Base-by-base conservation (phyloP, 164 flowering plant species). In the Aristolochia contorta region DNA sequence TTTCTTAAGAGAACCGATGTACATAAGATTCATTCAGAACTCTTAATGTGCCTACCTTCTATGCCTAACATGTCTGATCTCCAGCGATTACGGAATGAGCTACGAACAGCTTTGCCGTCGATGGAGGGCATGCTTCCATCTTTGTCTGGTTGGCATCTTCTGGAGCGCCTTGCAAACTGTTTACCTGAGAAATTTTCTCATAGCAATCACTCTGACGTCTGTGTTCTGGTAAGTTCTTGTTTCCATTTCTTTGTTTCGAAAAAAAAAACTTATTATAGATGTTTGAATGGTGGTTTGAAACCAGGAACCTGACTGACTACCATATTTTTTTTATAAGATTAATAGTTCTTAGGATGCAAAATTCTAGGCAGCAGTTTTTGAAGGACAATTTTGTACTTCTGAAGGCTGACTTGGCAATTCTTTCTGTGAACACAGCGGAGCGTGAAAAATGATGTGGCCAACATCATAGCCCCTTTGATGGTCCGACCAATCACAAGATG, bases 401-500 rank as follows among this genome's bases (percentile, higher is more conserved):
- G 43, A 7, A 37, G 43, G 9, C 12, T 37, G 43, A 37, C 16
- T 12, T 54, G 59, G 6, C 9, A 57, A 16, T 2, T 6, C 23
- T 20, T 20, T 49, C 22, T 18, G 19, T 49, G 53, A 18, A 19
- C 78, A 79, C 92, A 93, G 97, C 74, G 48, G 25, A 78, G 68
- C 47, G 32, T 90, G 72, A 86, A 75, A 71, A 85, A 86, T 27
- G 97, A 93, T 30, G 47, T 93, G 47, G 84, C 77, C 13, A 86
- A 85, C 77, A 68, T 83, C 21, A 77, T 88, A 69, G 89, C 89
- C 8, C 97, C 99, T 2, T 32, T 86, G 61, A 14, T 79, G 75
- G 41, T 78, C 55, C 69, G 80, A 54, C 97, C 97, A 22, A 90
- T 93, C 50, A 90, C 99, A 0, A 77, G 96, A 15, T 93, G 97